phyloP scores from a whole-genome alignment of 2,329 filamentous ascomycete genomes.

The Diaporthe australafricana region DNA sequence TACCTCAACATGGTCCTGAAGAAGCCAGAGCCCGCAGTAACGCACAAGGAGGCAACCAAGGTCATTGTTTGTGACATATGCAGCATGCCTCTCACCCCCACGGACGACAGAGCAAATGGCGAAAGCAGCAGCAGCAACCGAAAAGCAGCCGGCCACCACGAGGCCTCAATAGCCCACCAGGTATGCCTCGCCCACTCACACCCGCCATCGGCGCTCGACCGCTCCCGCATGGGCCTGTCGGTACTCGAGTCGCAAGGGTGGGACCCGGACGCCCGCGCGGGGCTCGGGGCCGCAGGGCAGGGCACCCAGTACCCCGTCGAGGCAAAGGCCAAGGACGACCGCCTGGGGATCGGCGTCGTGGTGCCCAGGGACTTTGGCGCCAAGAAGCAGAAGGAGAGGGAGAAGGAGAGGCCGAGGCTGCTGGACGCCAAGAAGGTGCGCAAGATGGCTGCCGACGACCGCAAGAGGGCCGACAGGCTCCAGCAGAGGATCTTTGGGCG shows the following conservation, averaged over 20 bases:
- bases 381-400: constrained; percentile 57
- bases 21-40: constrained; percentile 36
- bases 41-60: constrained; percentile 21
- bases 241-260: constrained; percentile 77
- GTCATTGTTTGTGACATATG: constrained; percentile 65
- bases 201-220: constrained; percentile 78
- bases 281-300: constrained; percentile 77
- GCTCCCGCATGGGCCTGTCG: constrained; percentile 75
- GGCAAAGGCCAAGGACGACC: constrained; percentile 77
- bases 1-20: constrained; percentile 77
- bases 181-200: constrained; percentile 76
- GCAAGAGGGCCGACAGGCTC: constrained; percentile 71
- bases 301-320: constrained; percentile 84
- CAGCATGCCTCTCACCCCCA: constrained; percentile 61
- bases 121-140: constrained; percentile 23
- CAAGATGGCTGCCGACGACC: constrained; percentile 71
- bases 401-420: constrained; percentile 58
- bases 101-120: constrained; percentile 35
- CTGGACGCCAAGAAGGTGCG: constrained; percentile 79
- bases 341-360: constrained; percentile 75
- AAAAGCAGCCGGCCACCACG: constrained; percentile 56
- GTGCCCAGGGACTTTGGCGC: constrained; percentile 54
- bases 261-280: constrained; percentile 78
- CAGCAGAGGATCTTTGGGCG: constrained; percentile 79
- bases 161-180: constrained; percentile 77